Evolutionary conservation across 768 basidiomycete genomes (phyloP), one percentile per base, ranked within the genome.

Genomic region (Boletales sp.): DNA sequence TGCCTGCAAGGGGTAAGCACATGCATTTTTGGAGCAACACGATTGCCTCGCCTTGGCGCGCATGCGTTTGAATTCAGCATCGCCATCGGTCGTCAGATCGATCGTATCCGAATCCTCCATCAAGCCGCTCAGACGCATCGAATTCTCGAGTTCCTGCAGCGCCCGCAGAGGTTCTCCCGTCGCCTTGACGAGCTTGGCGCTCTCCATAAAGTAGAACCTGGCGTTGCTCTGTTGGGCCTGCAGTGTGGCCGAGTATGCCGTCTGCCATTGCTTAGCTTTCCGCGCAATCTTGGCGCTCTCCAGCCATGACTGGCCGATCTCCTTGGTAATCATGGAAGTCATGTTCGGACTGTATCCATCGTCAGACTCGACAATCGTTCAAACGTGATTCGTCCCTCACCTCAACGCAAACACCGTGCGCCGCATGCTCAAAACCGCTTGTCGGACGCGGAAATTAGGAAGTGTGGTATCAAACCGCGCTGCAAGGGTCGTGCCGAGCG

Each of bases 211-310:
- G 15, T 86, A 81, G 62, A 86, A 93, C 0, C 79, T 78, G 1
- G 83, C 79, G 18, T 81, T 76, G 54, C 74, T 76, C 60, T 90
- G 85, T 48, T 84, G 80, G 0, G 94, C 92, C 69, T 99, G 97
- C 0, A 99, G 77, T 55, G 89, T 82, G 7, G 97, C 94, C 61
- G 90, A 97, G 65, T 98, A 99, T 2, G 97, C 93, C 0, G 95
- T 97, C 71, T 97, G 95, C 76, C 83, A 86, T 64, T 98, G 94
- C 0, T 91, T 88, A 4, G 94, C 90, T 64, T 97, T 99, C 31
- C 97, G 76, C 31, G 97, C 97, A 48, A 94, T 93, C 65, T 94
- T 97, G n/a, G 94, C 87, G 52, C 87, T 97, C 24, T 81, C 75
- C 12, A 98, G 77, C 97, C 97, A 99, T 1, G 91, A 84, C 41